Base-by-base conservation (phyloP, 495 filamentous ascomycete species). In the Neurospora sp. region DNA sequence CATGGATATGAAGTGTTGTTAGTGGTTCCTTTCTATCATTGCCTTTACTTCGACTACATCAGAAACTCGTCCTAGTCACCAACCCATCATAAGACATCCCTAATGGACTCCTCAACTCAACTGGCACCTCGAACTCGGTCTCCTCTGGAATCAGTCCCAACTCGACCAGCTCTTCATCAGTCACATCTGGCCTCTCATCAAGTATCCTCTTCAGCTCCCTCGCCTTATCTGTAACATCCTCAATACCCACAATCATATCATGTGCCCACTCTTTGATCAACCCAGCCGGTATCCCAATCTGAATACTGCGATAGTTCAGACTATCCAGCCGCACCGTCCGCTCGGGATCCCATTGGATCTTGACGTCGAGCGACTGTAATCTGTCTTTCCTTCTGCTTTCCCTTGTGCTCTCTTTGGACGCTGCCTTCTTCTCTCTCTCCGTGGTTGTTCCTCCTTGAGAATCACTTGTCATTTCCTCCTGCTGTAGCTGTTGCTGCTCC, bases 321-420 rank as follows among this genome's bases (percentile, higher is more conserved):
- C 73, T 79, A 18, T 75, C 83, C 31, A 90, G 40, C 41, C 72
- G 69, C 10, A 86, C 77, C 44, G 77, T 78, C 16, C 89, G 72
- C 78, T 90, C 89, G 0, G 89, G 89, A 78, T 90, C 89, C 89
- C 89, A 91, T 79, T 91, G 89, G 9, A 91, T 83, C 23, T 85
- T 81, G 1, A 88, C 85, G 2, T 83, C 77, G 31, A 76, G 77
- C n/a, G 73, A 73, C 66, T 76, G 84, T 66, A 83, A 76, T 69
- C 54, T 69, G 38, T 31, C 31, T 48, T 66, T 48, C 8, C 10
- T 10, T 9, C 62, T 31, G 14, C 38, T 23, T 20, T 59, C 38
- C 35, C 35, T 37, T 9, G 3, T 16, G 20, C 10, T 27, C 4
- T 31, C 23, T 62, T 37, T 8, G 12, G 14, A n/a, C 14, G 27